These are phyloP conservation scores for Paecilomyces niveus DNA, from an alignment of 2,329 filamentous ascomycete species.

Conservation along the genomic window DNA sequence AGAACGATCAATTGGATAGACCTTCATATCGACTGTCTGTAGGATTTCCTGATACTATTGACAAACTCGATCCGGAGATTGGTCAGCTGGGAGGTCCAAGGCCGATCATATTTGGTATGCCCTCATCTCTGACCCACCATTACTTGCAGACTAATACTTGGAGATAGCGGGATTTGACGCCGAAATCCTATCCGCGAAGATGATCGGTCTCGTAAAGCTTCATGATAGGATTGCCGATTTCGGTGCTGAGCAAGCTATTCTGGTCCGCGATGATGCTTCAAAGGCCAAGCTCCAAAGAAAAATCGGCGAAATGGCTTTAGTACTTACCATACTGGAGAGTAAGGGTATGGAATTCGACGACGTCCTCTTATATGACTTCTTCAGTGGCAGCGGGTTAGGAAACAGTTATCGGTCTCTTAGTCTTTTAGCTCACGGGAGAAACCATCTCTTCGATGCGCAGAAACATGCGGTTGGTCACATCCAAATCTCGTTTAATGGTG, in stretches of 20 bases:
- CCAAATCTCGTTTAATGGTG: not conserved
- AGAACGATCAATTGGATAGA: too few relatives aligned
- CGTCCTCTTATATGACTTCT: slow-evolving; percentile 26
- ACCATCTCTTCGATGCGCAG: slow-evolving; percentile 11
- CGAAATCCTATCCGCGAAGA: slow-evolving; percentile 13
- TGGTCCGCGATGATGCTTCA: slow-evolving; percentile 22
- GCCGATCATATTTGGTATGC: slow-evolving; percentile 14
- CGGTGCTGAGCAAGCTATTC: slow-evolving; percentile 27
- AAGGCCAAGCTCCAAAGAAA: slow-evolving; percentile 14
- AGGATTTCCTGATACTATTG: slow-evolving; percentile 22
- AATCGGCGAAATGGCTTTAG: slow-evolving; percentile 20
- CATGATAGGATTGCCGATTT: slow-evolving; percentile 17
- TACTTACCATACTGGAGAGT: slow-evolving; percentile 25
- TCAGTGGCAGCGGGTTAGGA: slow-evolving; percentile 13
- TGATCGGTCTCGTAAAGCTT: slow-evolving; percentile 14
- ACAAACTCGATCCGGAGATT: slow-evolving; percentile 22
- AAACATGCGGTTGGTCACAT: slow-evolving; percentile 10
- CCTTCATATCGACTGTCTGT: not conserved
- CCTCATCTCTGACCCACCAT: slow-evolving; percentile 3
- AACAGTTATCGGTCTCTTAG: slow-evolving; percentile 14
- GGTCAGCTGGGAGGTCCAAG: slow-evolving; percentile 18
- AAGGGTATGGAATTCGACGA: slow-evolving; percentile 33
- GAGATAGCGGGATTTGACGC: slow-evolving; percentile 10
- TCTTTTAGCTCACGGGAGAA: slow-evolving; percentile 4
- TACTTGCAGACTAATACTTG: slow-evolving; percentile 1